Percentiles rank a stretch among this genome's conserved stretches.
Evolutionary conservation across 305 asterid species (phyloP).

Genomic region (Nicotiana rustica): DNA sequence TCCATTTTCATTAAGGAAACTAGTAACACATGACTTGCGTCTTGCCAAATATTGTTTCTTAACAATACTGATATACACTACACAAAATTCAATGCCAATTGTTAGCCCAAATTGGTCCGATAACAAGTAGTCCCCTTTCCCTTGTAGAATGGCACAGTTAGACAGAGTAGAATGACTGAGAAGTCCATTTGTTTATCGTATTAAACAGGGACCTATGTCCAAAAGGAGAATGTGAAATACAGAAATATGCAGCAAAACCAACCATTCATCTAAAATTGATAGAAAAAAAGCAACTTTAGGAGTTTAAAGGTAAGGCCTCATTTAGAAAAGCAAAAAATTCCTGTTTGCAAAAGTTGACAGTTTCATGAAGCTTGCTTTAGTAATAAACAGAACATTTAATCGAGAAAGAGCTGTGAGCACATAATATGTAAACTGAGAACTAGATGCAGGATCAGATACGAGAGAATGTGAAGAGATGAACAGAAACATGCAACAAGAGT

Average conservation of each 20-base stretch:
- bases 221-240: too few species aligned
- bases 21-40: not conserved
- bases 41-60: constrained; percentile 13
- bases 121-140: constrained; percentile 21
- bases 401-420: not conserved
- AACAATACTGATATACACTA: not conserved
- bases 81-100: not conserved
- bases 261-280: not conserved
- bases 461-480: not conserved
- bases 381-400: not conserved
- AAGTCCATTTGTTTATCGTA: not conserved
- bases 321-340: not conserved
- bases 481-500: not conserved
- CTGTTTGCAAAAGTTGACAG: not conserved
- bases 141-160: not conserved
- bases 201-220: not conserved
- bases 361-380: not conserved
- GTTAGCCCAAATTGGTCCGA: not conserved
- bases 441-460: not conserved
- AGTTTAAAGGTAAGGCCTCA: not conserved
- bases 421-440: not conserved
- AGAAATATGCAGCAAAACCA: not conserved
- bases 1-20: too few species aligned
- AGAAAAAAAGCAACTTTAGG: not conserved
- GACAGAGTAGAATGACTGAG: not conserved